These are phyloP conservation scores for Panaeolus papilionaceus DNA, from an alignment of 768 basidiomycete species.

Conservation along the genomic window DNA sequence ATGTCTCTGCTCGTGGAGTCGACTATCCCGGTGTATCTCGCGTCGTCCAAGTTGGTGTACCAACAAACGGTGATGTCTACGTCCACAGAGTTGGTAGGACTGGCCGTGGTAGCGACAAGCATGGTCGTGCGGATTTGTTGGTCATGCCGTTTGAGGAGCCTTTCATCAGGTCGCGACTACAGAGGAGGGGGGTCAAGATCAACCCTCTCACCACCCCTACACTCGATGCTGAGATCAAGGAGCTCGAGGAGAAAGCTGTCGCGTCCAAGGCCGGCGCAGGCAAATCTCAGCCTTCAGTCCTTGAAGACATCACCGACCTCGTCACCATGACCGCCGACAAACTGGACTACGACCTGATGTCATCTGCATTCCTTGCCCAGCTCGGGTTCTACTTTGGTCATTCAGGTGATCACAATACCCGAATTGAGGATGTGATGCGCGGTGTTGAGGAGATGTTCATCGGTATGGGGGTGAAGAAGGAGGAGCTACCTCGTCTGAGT, in stretches of 20 bases:
- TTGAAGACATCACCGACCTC: slow-evolving; percentile 15
- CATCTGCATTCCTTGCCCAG: slow-evolving; percentile 25
- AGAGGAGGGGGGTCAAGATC: slow-evolving; percentile 73
- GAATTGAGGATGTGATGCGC: slow-evolving; percentile 17
- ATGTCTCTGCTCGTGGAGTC: slow-evolving; percentile 88
- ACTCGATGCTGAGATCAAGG: slow-evolving; percentile 23
- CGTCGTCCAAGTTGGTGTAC: slow-evolving; percentile 90
- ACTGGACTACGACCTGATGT: neutral
- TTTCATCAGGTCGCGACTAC: slow-evolving; percentile 56
- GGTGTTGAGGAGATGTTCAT: slow-evolving; percentile 28
- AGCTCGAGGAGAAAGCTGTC: slow-evolving; percentile 12
- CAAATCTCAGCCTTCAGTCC: slow-evolving; percentile 11
- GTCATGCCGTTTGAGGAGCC: slow-evolving; percentile 80
- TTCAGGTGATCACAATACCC: slow-evolving; percentile 21
- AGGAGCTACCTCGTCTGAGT: slow-evolving; percentile 13
- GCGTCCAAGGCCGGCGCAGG: slow-evolving; percentile 7
- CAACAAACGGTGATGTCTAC: slow-evolving; percentile 72
- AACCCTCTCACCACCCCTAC: slow-evolving; percentile 59
- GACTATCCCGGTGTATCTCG: slow-evolving; percentile 91
- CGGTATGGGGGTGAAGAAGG: slow-evolving; percentile 28
- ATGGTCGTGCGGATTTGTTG: slow-evolving; percentile 80
- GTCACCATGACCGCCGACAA: neutral
- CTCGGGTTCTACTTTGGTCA: slow-evolving; percentile 36
- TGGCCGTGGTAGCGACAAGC: slow-evolving; percentile 64
- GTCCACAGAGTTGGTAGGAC: slow-evolving; percentile 89